Base-by-base conservation (phyloP, 805 yeast genomes). In the Ogataea ramenticola region DNA sequence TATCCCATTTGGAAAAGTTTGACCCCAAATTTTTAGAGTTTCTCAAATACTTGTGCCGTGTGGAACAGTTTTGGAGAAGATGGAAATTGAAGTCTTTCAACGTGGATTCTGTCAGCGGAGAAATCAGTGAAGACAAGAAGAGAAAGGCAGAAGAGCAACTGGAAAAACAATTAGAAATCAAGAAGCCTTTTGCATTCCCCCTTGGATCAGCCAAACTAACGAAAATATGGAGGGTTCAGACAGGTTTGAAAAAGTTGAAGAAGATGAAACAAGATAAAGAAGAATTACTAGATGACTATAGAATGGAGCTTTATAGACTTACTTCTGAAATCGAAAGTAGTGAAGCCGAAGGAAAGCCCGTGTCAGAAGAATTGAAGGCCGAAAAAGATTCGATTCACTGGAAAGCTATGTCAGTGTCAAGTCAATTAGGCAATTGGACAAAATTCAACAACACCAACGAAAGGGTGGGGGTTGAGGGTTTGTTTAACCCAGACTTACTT, bases 151-250 rank as follows among this genome's bases (percentile, higher is more conserved):
- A 56, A 7, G 57, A 55, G 15, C 47, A 51, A 38, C n/a, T 59
- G 9, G 47, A 47, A 4, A 14, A 22, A 1, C 39, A 39, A 11
- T 30, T 33, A 4, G 46, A 29, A 8, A 20, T 38, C 19, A 58
- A 54, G 41, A 50, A 48, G 41, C 51, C 51, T 1, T 58, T 58
- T 41, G 50, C 50, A 26, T 49, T 55, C 37, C 46, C 44, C 36
- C 27, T 58, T 51, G 67, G 66, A 4, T 57, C 62, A 1, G 56
- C 65, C 0, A 53, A 49, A 34, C 41, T 63, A 32, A 48, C 64
- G 6, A 52, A 53, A 32, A 39, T 54, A 1, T 63, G 67, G 66
- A 51, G 40, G 15, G 46, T 49, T 3, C 35, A 51, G 33, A 57
- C 63, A 0, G 62, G 60, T 7, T 39, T 55, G 20, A 46, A 42